Base-by-base conservation (phyloP, 164 flowering plant species). In the Magnolia changhungtana region DNA sequence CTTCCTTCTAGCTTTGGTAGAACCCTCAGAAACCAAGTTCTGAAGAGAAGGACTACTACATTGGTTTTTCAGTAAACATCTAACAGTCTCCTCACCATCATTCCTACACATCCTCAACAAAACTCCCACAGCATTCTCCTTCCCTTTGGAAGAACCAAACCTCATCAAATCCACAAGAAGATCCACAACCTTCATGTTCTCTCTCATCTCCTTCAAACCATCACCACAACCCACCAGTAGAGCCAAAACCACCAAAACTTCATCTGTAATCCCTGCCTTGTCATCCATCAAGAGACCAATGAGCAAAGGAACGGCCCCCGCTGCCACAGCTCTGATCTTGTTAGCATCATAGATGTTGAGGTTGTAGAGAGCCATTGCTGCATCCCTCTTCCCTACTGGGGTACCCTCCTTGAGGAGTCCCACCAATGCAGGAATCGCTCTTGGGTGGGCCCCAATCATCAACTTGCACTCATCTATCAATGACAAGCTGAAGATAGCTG, bases 221-320 rank as follows among this genome's bases (percentile, higher is more conserved):
- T 90, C 87, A 3, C 76, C 3, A 63, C 87, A 84, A 4, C 90
- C 84, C 31, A 84, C 73, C 11, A 90, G 85, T 3, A 86, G 49
- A 31, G 90, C 86, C 24, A 92, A 84, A 73, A 91, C 78, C 1
- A 85, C 82, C 76, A 90, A 74, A 11, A 92, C 91, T 7, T 91
- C 89, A 65, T 91, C 97, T 5, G 91, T 86, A 21, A 92, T 88
- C 23, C 93, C 92, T 1, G 93, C 95, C 78, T 80, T 81, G 69
- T 84, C 91, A 59, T 90, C 92, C 85, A 80, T 85, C 82, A 91
- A 59, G 45, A 87, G 77, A 0, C 84, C 84, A 29, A 89, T 79
- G 1, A 94, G 89, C 82, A 83, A 67, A 14, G 90, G 88, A n/a
- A 92, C 86, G 1, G 86, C 92, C 50, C 91, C 96, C 0, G 93